Percentiles rank a stretch among this genome's conserved stretches.
Conservation (phyloP, 225 moss, liverwort and hornwort genomes). For the Anthoceros angustus region DNA sequence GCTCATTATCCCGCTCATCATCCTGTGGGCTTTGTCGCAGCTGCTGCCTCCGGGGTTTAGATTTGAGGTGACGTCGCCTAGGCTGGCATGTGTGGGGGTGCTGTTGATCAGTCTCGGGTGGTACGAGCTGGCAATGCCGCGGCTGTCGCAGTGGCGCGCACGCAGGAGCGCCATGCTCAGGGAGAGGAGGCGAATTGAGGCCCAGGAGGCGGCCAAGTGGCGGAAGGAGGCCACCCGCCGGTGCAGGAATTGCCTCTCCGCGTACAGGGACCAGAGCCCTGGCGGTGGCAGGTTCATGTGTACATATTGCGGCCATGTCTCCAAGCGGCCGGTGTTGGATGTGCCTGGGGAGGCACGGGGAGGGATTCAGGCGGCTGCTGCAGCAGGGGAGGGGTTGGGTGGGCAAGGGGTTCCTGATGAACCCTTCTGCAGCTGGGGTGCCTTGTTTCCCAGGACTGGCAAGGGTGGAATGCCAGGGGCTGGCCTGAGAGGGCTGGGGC, state of each 20-base stretch:
- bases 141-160: conserved; percentile 52
- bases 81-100: conserved; percentile 71
- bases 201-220: conserved; percentile 76
- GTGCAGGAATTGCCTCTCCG: conserved; percentile 60
- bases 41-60: conserved; percentile 55
- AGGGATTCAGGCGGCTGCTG: conserved; percentile 14
- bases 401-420: conserved; percentile 19
- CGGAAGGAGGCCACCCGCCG: conserved; percentile 70
- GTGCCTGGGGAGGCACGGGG: conserved; percentile 32
- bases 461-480: conserved; percentile 42
- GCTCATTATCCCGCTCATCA: conserved; percentile 71
- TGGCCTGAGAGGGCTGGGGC: conserved; percentile 59
- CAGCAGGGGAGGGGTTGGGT: conserved; percentile 14
- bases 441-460: conserved; percentile 21
- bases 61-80: conserved; percentile 72
- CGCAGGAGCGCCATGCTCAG: conserved; percentile 40
- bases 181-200: conserved; percentile 58
- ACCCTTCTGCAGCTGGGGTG: conserved; percentile 21
- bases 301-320: conserved; percentile 72
- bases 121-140: conserved; percentile 84
- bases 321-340: conserved; percentile 58
- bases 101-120: conserved; percentile 63
- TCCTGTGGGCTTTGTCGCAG: conserved; percentile 73
- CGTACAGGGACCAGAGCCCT: conserved; percentile 65
- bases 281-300: conserved; percentile 74